A percentile compares a stretch with the other conserved stretches of the same genome.
These are phyloP conservation scores for Lentinula detonsa DNA, from an alignment of 768 basidiomycete species.

Conservation along the genomic window DNA sequence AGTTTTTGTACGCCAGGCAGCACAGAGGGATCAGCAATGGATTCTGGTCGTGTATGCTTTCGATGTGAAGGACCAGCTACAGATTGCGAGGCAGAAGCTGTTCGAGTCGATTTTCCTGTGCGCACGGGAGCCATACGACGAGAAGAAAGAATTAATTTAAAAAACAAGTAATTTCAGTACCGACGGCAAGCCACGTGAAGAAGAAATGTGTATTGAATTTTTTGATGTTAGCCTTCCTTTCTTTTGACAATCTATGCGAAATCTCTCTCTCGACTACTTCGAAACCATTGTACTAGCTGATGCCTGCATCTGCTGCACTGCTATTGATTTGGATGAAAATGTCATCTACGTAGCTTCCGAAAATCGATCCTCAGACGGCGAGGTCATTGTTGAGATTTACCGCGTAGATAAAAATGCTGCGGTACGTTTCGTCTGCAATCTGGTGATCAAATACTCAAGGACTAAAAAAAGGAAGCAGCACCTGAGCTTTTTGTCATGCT, in stretches of 20 bases:
- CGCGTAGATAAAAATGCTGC: conserved; percentile 22
- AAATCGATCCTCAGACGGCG: conserved; percentile 33
- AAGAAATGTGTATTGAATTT: not conserved
- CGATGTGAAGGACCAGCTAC: conserved; percentile 18
- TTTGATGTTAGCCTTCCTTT: not conserved
- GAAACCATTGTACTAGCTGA: conserved; percentile 16
- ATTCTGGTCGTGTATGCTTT: conserved; percentile 16
- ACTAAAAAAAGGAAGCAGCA: not conserved
- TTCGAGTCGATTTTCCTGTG: conserved; percentile 7
- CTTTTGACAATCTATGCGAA: conserved; percentile 30
- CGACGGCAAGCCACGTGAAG: not conserved
- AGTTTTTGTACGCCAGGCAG: conserved; percentile 78
- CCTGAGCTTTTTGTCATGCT: conserved; percentile 31
- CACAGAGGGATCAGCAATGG: conserved; percentile 21
- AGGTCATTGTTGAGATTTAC: conserved; percentile 58
- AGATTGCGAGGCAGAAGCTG: conserved; percentile 5
- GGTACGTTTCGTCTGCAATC: not conserved
- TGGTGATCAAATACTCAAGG: not conserved
- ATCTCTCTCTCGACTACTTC: conserved; percentile 40
- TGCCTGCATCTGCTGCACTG: conserved; percentile 36
- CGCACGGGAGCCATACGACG: conserved; percentile 13
- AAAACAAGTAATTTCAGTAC: not conserved
- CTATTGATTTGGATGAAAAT: conserved; percentile 62
- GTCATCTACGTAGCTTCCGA: conserved; percentile 56
- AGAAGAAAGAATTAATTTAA: not conserved